Percentiles rank a stretch among this genome's conserved stretches.
Evolutionary conservation across 2,329 filamentous ascomycete genomes (phyloP).

Genomic region (Emergomyces orientalis): DNA sequence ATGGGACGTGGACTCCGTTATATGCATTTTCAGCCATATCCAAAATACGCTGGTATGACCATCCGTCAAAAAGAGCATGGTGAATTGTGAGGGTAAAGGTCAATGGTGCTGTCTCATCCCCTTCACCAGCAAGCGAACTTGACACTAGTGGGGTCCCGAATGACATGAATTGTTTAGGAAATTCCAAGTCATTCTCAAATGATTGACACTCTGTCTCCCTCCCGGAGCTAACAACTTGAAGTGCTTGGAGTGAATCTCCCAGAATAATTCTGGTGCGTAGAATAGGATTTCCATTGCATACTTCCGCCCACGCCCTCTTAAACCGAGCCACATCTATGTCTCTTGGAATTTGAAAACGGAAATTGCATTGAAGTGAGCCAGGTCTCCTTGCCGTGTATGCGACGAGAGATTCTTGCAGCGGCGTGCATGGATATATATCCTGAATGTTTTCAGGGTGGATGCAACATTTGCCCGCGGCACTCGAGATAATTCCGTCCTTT

Average conservation of each 20-base stretch:
- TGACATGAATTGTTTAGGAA: constrained; percentile 5
- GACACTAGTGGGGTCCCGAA: constrained; percentile 13
- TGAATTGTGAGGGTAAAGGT: constrained; percentile 34
- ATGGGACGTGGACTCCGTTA: constrained; percentile 4
- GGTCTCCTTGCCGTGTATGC: constrained; percentile 30
- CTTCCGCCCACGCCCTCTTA: constrained; percentile 31
- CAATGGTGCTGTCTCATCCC: background rate
- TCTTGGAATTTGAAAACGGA: constrained; percentile 24
- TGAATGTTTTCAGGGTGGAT: constrained; percentile 22
- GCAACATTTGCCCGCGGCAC: constrained; percentile 17
- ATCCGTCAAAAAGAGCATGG: constrained; percentile 38
- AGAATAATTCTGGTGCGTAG: constrained; percentile 34
- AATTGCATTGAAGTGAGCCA: constrained; percentile 35
- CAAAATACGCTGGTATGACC: constrained; percentile 18
- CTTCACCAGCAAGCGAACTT: constrained; percentile 10
- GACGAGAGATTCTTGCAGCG: constrained; percentile 36
- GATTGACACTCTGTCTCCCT: constrained; percentile 17
- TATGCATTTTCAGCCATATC: constrained; percentile 15
- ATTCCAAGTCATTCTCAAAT: constrained; percentile 10
- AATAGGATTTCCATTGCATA: constrained; percentile 29
- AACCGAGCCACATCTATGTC: constrained; percentile 28
- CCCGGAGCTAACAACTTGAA: constrained; percentile 24
- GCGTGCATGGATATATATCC: constrained; percentile 35
- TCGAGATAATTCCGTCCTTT: constrained; percentile 8
- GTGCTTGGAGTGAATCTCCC: constrained; percentile 18